Base-by-base conservation (phyloP, 805 yeast genomes). In the Kazachstania africana region DNA sequence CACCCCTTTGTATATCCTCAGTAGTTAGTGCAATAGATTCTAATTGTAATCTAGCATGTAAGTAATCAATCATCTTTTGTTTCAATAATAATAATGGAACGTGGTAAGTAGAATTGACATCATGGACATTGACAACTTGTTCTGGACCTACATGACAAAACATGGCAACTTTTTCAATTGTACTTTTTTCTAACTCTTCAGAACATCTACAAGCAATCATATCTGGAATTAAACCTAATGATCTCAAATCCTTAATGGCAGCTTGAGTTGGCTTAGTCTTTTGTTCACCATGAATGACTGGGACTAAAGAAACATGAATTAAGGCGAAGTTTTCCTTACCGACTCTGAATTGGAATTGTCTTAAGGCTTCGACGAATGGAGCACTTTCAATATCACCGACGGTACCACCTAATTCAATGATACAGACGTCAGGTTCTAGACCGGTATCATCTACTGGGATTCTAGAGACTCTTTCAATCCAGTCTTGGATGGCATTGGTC, bases 231-330 rank as follows among this genome's bases (percentile, higher is more conserved):
- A 91, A 72, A 49, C 99, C 99, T 38, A 88, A 65, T 28, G 95
- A 81, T 63, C 99, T 79, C 60, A 91, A 71, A 59, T 91, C 98
- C 59, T 85, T 84, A 53, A 91, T 81, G 29, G 99, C 99, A 42
- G 97, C 98, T 65, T 91, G 99, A 9, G 99, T 91, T 36, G 99
- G 99, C 62, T 91, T 91, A 26, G 99, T 91, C 70, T 91, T 91
- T 61, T 91, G 95, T 66, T 91, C 99, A 40, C 97, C 98, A 47
- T 87, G 94, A 51, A 91, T 88, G 30, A 91, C 97, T 28, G 97
- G 97, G 29, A 91, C 97, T 42, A 91, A 68, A 27, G 97, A 88
- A 29, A 91, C 99, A 49, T 91, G 99, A 49, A 88, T 83, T 55
- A 91, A 69, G 13, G 96, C 94, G 62, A 91, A 91, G 63, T 83